These are phyloP conservation scores for Solanum bukasovii DNA, from an alignment of 257 asterid species.

Conservation along the genomic window DNA sequence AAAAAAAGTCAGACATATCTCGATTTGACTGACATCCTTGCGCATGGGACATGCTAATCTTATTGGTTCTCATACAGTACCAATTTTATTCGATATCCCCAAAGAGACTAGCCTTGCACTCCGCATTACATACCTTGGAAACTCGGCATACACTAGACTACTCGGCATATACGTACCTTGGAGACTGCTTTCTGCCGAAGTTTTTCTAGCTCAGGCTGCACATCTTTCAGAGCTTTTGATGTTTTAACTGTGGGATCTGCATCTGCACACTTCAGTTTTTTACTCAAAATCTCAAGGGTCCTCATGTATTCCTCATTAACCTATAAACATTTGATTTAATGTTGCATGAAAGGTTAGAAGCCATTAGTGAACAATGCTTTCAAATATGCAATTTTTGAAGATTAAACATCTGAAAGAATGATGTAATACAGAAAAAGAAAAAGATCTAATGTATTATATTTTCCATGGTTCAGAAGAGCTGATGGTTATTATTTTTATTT, in stretches of 20 bases:
- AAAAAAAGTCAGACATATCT: neutral
- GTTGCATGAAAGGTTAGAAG: slow-evolving; percentile 7
- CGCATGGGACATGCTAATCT: neutral
- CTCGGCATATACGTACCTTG: slow-evolving; percentile 39
- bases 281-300: slow-evolving; percentile 81
- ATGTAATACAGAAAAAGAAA: neutral
- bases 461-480: neutral
- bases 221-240: slow-evolving; percentile 81
- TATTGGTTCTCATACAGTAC: neutral
- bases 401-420: neutral
- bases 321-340: slow-evolving; percentile 26
- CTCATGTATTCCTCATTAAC: slow-evolving; percentile 91
- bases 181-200: slow-evolving; percentile 97
- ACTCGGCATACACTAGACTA: neutral
- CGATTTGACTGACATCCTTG: neutral
- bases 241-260: slow-evolving; percentile 69
- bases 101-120: neutral
- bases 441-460: neutral
- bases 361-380: slow-evolving; percentile 1
- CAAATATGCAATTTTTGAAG: neutral
- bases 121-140: slow-evolving; percentile 42
- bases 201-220: slow-evolving; percentile 90
- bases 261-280: slow-evolving; percentile 78
- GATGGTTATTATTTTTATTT: neutral
- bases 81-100: neutral